Percentiles rank a stretch among this genome's conserved stretches.
Conservation (phyloP, 495 filamentous ascomycete species). For the Chaetomium cochliodes region DNA sequence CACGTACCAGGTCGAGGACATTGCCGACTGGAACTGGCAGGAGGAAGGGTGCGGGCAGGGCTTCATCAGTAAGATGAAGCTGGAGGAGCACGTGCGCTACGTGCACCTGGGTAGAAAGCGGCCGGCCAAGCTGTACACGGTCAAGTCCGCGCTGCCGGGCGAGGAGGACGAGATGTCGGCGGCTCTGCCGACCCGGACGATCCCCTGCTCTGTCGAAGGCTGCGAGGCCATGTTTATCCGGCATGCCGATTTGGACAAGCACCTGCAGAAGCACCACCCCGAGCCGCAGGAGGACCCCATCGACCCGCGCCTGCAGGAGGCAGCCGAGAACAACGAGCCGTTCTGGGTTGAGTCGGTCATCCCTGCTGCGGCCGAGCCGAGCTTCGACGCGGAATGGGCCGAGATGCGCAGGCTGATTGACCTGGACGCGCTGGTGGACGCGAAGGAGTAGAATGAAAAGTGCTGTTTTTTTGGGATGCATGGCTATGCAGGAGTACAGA, state of each 20-base stretch:
- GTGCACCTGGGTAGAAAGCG: constrained; percentile 63
- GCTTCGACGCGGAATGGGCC: constrained; percentile 37
- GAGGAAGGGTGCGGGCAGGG: constrained; percentile 65
- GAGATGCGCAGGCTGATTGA: constrained; percentile 43
- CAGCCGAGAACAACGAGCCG: constrained; percentile 1
- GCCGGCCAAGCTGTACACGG: constrained; percentile 39
- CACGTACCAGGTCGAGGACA: constrained; percentile 54
- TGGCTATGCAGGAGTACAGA: constrained; percentile 15
- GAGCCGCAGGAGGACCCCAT: constrained; percentile 14
- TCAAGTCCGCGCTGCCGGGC: constrained; percentile 27
- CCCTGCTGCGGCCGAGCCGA: constrained; percentile 15
- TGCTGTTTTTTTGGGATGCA: constrained; percentile 4
- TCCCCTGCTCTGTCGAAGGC: constrained; percentile 22
- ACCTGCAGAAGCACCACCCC: constrained; percentile 49
- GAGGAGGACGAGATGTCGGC: constrained; percentile 35
- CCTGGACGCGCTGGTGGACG: constrained; percentile 25
- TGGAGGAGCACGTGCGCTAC: constrained; percentile 79
- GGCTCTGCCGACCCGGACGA: constrained; percentile 25
- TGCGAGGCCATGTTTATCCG: constrained; percentile 57
- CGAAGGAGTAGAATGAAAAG: constrained; percentile 11
- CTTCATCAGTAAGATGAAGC: constrained; percentile 66
- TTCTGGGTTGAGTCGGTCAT: constrained; percentile 21
- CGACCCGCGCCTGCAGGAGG: constrained; percentile 24
- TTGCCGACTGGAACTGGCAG: constrained; percentile 60
- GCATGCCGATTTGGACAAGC: constrained; percentile 64